Evolutionary conservation across 441 rosid genomes (phyloP).

Genomic region (Corymbia calophylla): DNA sequence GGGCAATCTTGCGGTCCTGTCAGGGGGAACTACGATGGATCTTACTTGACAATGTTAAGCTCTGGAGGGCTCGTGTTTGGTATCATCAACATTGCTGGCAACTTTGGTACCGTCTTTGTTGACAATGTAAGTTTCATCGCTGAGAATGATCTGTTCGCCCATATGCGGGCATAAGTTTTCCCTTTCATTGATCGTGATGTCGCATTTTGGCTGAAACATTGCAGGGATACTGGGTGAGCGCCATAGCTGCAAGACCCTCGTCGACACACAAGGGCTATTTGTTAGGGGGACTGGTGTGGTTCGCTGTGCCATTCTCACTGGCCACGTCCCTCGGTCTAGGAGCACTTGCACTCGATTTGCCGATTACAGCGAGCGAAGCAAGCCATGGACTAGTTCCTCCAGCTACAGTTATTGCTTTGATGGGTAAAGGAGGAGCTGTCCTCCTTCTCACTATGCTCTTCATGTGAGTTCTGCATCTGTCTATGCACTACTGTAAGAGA

Average conservation of each 20-base stretch:
- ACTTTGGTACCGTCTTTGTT: slow-evolving; percentile 86
- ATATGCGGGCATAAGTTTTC: background rate
- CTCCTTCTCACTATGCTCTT: slow-evolving; percentile 94
- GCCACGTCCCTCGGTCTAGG: slow-evolving; percentile 90
- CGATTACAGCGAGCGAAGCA: slow-evolving; percentile 64
- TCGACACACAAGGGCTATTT: slow-evolving; percentile 92
- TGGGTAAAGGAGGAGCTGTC: slow-evolving; percentile 92
- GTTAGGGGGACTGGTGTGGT: slow-evolving; percentile 93
- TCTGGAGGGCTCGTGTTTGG: slow-evolving; percentile 93
- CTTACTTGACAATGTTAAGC: slow-evolving; percentile 86
- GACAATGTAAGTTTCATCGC: slow-evolving; percentile 64
- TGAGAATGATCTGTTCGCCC: background rate
- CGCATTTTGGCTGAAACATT: background rate
- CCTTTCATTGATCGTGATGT: background rate
- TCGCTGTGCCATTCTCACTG: slow-evolving; percentile 88
- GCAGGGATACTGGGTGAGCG: slow-evolving; percentile 97
- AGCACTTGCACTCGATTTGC: slow-evolving; percentile 89
- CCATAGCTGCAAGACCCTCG: slow-evolving; percentile 93
- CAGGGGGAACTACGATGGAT: slow-evolving; percentile 64
- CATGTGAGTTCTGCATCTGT: slow-evolving; percentile 41
- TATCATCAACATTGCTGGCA: slow-evolving; percentile 79
- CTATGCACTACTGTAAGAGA: background rate
- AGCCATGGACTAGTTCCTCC: slow-evolving; percentile 84
- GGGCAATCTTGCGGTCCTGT: slow-evolving; percentile 92
- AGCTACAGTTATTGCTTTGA: slow-evolving; percentile 91